phyloP scores from a whole-genome alignment of 2,329 filamentous ascomycete genomes.

The Chalaropsis ovoidea region DNA sequence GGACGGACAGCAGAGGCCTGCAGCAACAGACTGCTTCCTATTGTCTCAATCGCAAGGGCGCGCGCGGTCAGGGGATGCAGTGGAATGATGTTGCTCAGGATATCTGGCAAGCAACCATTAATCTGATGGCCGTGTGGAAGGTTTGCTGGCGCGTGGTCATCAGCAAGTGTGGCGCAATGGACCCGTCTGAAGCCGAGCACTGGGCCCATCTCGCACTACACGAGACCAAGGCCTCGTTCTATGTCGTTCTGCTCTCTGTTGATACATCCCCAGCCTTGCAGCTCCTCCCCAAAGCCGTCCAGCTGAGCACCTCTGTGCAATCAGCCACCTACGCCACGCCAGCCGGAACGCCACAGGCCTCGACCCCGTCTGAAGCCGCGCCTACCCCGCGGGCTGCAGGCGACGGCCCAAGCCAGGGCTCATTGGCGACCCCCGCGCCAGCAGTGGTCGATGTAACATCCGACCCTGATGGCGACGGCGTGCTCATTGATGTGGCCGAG shows the following conservation, averaged over 20 bases:
- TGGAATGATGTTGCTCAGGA: constrained; percentile 59
- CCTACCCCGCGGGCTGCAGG: constrained; percentile 52
- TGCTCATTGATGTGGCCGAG: constrained; percentile 62
- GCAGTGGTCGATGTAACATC: constrained; percentile 34
- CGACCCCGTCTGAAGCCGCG: constrained; percentile 50
- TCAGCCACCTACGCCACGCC: constrained; percentile 48
- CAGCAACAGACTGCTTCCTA: constrained; percentile 66
- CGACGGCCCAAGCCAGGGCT: constrained; percentile 39
- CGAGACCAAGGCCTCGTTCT: constrained; percentile 43
- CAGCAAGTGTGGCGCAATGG: constrained; percentile 59
- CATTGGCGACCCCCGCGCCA: constrained; percentile 36
- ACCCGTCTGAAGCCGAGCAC: constrained; percentile 52
- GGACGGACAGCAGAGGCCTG: constrained; percentile 68
- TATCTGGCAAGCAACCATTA: constrained; percentile 67
- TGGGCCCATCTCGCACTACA: constrained; percentile 46
- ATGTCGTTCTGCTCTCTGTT: constrained; percentile 52
- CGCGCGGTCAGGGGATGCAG: constrained; percentile 38
- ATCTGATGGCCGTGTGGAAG: constrained; percentile 58
- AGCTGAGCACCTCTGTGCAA: constrained; percentile 34
- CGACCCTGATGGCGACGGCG: constrained; percentile 50
- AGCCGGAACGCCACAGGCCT: constrained; percentile 55
- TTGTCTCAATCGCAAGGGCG: constrained; percentile 52
- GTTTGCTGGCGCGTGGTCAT: constrained; percentile 71
- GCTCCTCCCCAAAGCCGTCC: constrained; percentile 47
- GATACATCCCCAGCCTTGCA: constrained; percentile 56